Evolutionary conservation across 805 yeast species (phyloP), one percentile per base, ranked within the genome.

Genomic region (Huiozyma naganishii): DNA sequence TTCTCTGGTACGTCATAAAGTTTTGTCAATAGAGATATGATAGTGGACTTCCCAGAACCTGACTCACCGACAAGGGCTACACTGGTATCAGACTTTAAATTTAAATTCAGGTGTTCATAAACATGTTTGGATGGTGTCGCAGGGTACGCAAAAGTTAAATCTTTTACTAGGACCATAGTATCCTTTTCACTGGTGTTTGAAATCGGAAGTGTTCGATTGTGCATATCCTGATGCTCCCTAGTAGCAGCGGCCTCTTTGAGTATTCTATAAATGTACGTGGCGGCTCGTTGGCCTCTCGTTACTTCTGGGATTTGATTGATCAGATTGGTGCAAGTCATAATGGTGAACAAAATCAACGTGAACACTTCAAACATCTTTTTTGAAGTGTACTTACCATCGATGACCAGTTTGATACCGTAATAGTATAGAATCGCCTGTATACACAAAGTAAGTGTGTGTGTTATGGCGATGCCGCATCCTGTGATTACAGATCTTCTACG

Each of bases 11-110:
- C 64, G 1, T 58, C 58, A 47, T 77, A 77, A 1, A 89, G 60
- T 41, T 81, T 66, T 1, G 79, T 61, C 0, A 89, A 49, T 9
- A 89, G 52, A 1, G 71, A 66, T 0, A 77, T 62, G 1, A 90
- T 48, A 0, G 97, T 87, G 0, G 96, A 83, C 61, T 92, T 92
- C 0, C 99, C 99, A 10, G 82, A 73, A 0, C 99, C 99, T 1
- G 97, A 85, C 32, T 74, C 77, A 0, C 98, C 99, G 3, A 80
- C 76, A 1, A 92, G 61, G 0, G 85, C 92, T 17, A 83, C 67
- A 0, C 74, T 66, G 44, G 77, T 75, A 13, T 76, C 74, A 8
- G 64, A 52, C 0, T 53, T 29, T 1, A 89, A 57, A 0, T 46
- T 37, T 30, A 82, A 63, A 7, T 61, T 59, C 6, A 83, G 51